Evolutionary conservation across 305 asterid species (phyloP).

Genomic region (Plantago lanceolata): DNA sequence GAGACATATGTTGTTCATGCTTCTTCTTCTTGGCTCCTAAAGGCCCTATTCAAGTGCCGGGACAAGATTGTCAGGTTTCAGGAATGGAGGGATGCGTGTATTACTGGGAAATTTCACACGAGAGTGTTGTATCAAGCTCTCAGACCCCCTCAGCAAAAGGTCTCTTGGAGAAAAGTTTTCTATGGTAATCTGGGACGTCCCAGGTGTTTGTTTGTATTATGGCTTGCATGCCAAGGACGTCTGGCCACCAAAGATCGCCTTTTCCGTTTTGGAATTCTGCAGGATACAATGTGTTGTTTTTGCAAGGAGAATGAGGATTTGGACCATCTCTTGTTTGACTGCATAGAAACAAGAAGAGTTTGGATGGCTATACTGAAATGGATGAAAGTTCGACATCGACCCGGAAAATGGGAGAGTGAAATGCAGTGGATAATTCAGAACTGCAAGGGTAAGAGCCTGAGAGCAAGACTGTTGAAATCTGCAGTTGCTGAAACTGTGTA

Average conservation of each 20-base stretch:
- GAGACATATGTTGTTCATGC: background rate
- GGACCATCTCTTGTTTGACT: background rate
- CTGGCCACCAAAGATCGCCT: no score
- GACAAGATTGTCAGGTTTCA: no score
- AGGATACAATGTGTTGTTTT: background rate
- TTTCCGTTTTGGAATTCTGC: background rate
- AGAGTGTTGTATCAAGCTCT: no score
- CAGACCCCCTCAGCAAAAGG: no score
- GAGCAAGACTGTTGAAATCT: background rate
- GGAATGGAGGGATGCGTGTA: no score
- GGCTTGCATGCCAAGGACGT: background rate
- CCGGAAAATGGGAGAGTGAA: background rate
- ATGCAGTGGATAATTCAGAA: background rate
- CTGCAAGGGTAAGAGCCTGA: background rate
- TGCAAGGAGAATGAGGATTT: background rate
- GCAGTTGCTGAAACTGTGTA: background rate
- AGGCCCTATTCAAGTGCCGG: no score
- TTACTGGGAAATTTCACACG: no score
- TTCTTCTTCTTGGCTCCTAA: no score
- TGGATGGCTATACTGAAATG: background rate
- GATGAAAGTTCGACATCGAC: background rate
- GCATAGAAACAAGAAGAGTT: background rate
- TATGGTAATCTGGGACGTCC: no score
- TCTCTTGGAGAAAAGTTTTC: background rate
- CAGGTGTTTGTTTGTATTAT: background rate